phyloP scores from a whole-genome alignment of 768 basidiomycete species.

The Trametes maxima region DNA sequence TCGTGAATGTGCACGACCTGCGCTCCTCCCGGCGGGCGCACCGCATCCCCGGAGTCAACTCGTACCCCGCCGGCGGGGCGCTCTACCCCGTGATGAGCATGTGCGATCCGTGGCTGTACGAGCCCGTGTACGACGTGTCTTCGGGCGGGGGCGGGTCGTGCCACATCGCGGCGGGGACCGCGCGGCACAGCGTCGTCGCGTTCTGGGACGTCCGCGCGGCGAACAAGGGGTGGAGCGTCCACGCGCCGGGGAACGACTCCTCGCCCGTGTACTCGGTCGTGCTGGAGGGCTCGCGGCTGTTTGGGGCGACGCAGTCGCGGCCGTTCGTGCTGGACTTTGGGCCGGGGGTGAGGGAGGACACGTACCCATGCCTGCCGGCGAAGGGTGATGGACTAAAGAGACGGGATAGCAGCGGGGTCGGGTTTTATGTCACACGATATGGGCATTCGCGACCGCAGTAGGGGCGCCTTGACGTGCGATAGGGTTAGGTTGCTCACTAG shows the following conservation, averaged over 20 bases:
- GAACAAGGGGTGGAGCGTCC: slow-evolving; percentile 69
- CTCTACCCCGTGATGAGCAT: slow-evolving; percentile 63
- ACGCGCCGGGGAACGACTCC: slow-evolving; percentile 76
- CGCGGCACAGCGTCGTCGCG: slow-evolving; percentile 74
- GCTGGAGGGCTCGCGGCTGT: slow-evolving; percentile 77
- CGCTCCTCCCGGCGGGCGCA: slow-evolving; percentile 44
- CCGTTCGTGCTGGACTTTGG: slow-evolving; percentile 84
- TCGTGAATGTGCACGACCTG: slow-evolving; percentile 74
- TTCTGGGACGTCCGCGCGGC: slow-evolving; percentile 81
- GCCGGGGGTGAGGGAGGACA: slow-evolving; percentile 54
- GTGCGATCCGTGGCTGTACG: slow-evolving; percentile 66
- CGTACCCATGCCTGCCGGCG: slow-evolving; percentile 47
- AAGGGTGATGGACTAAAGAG: slow-evolving; percentile 39
- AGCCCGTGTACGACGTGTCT: slow-evolving; percentile 76
- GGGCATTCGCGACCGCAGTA: slow-evolving; percentile 32
- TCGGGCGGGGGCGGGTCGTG: slow-evolving; percentile 69
- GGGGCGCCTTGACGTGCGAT: not conserved
- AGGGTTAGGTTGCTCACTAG: not conserved
- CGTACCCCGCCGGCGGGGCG: slow-evolving; percentile 28
- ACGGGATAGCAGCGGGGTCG: slow-evolving; percentile 40
- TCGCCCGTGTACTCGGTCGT: slow-evolving; percentile 78
- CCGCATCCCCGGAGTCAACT: slow-evolving; percentile 17
- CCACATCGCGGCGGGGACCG: slow-evolving; percentile 75
- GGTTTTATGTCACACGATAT: slow-evolving; percentile 56
- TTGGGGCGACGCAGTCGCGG: slow-evolving; percentile 75